A percentile compares a stretch with the other conserved stretches of the same genome.
These are phyloP conservation scores for Coleophoma crateriformis DNA, from an alignment of 2,329 filamentous ascomycete species.

Conservation along the genomic window DNA sequence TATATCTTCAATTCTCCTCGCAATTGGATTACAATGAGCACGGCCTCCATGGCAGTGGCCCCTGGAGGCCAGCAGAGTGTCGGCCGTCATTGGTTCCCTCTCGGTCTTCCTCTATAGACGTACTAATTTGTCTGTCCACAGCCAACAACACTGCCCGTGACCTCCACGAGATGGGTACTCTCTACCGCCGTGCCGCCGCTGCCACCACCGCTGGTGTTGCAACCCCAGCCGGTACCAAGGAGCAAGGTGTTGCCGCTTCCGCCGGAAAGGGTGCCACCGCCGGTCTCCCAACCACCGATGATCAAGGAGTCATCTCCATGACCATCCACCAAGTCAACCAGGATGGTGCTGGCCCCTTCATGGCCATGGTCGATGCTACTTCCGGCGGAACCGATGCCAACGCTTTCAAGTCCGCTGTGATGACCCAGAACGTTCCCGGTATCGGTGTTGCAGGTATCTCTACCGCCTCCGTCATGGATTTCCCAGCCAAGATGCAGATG, in stretches of 20 bases:
- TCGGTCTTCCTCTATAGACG: too few relatives aligned
- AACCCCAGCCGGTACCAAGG: conserved; percentile 33
- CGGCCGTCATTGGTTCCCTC: too few relatives aligned
- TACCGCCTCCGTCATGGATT: conserved; percentile 48
- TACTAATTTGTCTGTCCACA: not conserved
- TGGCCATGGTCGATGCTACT: conserved; percentile 51
- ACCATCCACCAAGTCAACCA: conserved; percentile 64
- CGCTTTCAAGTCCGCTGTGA: conserved; percentile 51
- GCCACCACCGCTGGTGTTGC: conserved; percentile 44
- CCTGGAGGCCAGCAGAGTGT: too few relatives aligned
- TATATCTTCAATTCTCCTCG: too few relatives aligned
- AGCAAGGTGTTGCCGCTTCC: conserved; percentile 43
- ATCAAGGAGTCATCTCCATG: conserved; percentile 53
- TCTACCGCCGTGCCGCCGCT: conserved; percentile 44
- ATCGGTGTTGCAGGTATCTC: conserved; percentile 46
- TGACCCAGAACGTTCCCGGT: conserved; percentile 54
- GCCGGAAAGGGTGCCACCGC: conserved; percentile 44
- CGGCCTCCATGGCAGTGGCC: too few relatives aligned
- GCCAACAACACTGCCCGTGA: conserved; percentile 14
- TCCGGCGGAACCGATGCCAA: conserved; percentile 52
- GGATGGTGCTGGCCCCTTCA: conserved; percentile 57
- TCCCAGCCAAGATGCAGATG: conserved; percentile 57
- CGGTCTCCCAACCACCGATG: conserved; percentile 52
- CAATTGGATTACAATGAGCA: too few relatives aligned
- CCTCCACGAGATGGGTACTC: conserved; percentile 54